Percentiles rank a stretch among this genome's conserved stretches.
Evolutionary conservation across 2,329 filamentous ascomycete genomes (phyloP).

Genomic region (Trichoderma citrinoviride): DNA sequence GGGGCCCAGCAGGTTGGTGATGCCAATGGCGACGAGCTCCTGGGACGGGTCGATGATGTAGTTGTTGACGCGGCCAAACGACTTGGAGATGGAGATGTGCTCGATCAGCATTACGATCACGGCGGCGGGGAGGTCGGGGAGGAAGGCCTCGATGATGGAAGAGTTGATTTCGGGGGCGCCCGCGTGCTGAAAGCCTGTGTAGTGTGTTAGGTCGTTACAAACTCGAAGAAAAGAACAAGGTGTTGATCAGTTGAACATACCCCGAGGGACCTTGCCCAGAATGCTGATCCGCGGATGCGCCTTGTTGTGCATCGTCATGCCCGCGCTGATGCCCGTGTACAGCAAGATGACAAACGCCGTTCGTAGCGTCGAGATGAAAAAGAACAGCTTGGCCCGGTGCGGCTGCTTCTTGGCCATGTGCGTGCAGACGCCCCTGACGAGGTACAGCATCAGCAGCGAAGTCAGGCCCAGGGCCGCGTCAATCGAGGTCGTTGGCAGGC

Average conservation of each 20-base stretch:
- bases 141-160: slow-evolving; percentile 61
- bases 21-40: slow-evolving; percentile 73
- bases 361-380: slow-evolving; percentile 74
- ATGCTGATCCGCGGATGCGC: slow-evolving; percentile 61
- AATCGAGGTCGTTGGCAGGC: slow-evolving; percentile 50
- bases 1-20: slow-evolving; percentile 70
- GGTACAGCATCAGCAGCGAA: slow-evolving; percentile 65
- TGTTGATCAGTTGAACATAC: slow-evolving; percentile 37
- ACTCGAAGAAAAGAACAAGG: neutral
- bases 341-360: slow-evolving; percentile 78
- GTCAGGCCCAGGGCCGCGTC: slow-evolving; percentile 74
- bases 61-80: slow-evolving; percentile 77
- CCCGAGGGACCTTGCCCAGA: slow-evolving; percentile 67
- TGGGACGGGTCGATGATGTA: slow-evolving; percentile 79
- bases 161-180: slow-evolving; percentile 61
- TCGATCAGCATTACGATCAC: slow-evolving; percentile 78
- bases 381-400: slow-evolving; percentile 65
- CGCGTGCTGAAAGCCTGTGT: slow-evolving; percentile 65
- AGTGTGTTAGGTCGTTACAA: neutral
- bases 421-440: slow-evolving; percentile 61
- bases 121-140: slow-evolving; percentile 65
- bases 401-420: slow-evolving; percentile 66
- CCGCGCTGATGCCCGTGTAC: slow-evolving; percentile 74
- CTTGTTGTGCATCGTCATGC: slow-evolving; percentile 61
- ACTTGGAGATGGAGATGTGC: slow-evolving; percentile 80